A percentile compares a stretch with the other conserved stretches of the same genome.
These are phyloP conservation scores for Colletotrichum tofieldiae DNA, from an alignment of 2,329 filamentous ascomycete species.

Conservation along the genomic window DNA sequence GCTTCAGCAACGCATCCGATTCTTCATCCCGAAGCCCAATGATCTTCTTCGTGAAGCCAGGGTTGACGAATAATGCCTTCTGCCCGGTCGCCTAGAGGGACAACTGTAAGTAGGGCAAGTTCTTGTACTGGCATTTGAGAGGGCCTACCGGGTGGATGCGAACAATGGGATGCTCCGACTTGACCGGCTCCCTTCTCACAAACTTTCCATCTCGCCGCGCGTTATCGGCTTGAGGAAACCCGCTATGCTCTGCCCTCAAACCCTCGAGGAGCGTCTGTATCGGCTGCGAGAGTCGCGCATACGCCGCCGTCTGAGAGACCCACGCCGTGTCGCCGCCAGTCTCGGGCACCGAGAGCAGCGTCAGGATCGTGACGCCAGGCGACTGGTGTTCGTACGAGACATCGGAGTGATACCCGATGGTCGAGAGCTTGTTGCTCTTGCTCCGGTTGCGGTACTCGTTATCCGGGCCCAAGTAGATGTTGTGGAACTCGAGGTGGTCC, in stretches of 20 bases:
- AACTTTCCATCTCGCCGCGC: constrained; percentile 52
- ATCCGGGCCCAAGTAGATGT: constrained; percentile 63
- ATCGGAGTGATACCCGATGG: constrained; percentile 58
- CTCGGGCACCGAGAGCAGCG: constrained; percentile 54
- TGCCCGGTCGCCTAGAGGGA: constrained; percentile 45
- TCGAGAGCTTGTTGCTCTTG: constrained; percentile 54
- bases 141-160: constrained; percentile 75
- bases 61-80: constrained; percentile 51
- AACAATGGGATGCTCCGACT: constrained; percentile 76
- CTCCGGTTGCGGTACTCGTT: constrained; percentile 58
- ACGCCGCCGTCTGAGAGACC: constrained; percentile 56
- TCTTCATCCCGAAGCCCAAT: constrained; percentile 91
- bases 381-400: constrained; percentile 61
- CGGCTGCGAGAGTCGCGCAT: constrained; percentile 55
- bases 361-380: constrained; percentile 59
- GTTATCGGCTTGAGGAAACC: constrained; percentile 56
- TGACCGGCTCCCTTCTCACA: constrained; percentile 75
- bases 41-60: constrained; percentile 78
- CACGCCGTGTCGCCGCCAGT: constrained; percentile 58
- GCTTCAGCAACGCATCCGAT: constrained; percentile 81
- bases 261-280: constrained; percentile 56
- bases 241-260: constrained; percentile 57
- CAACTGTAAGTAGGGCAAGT: neutral
- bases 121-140: neutral
- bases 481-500: constrained; percentile 61